Base-by-base conservation (phyloP, 2,329 filamentous ascomycete species). In the Aspergillus transmontanensis region DNA sequence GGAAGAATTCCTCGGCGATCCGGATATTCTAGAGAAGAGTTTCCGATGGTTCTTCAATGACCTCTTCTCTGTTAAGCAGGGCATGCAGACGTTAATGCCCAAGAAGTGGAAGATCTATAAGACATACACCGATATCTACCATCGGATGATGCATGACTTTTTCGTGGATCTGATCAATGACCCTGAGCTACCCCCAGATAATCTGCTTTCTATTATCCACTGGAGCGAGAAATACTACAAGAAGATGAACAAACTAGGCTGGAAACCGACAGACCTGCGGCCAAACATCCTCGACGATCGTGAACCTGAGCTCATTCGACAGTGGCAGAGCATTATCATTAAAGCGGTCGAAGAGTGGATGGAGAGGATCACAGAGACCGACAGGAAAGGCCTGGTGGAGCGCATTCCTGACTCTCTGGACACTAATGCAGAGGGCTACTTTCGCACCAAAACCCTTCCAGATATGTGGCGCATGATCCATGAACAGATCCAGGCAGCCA, bases 21-120 rank as follows among this genome's bases (percentile, higher is more conserved):
- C 95, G 0, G 86, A 89, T 57, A 88, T 87, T 71, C 84, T 99
- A 54, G 92, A 96, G 67, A 97, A 97, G 82, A 89, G 87, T 68
- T 87, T 97, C 79, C 91, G 91, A 73, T 99, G 95, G 95, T 99
- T 89, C 79, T 99, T 98, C 82, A 97, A 98, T 80, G 94, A 99
- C 76, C 86, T 99, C 43, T 96, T 96, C 78, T 93, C 93, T 4
- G 94, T 97, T 74, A 93, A 94, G 78, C 86, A 96, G 66, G 94
- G 95, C 73, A 96, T 99, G 92, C 87, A 91, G 64, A 87, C 88
- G 32, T 84, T 99, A 59, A 94, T 97, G 87, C 95, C 96, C 10
- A 94, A 92, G 80, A 96, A 95, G 78, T 99, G 95, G 95, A 94
- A 90, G 75, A 97, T 99, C 55, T 91, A 94, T 80, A 89, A 91